Evolutionary conservation across 331 rosid species (phyloP).

Genomic region (Malus hybrid): DNA sequence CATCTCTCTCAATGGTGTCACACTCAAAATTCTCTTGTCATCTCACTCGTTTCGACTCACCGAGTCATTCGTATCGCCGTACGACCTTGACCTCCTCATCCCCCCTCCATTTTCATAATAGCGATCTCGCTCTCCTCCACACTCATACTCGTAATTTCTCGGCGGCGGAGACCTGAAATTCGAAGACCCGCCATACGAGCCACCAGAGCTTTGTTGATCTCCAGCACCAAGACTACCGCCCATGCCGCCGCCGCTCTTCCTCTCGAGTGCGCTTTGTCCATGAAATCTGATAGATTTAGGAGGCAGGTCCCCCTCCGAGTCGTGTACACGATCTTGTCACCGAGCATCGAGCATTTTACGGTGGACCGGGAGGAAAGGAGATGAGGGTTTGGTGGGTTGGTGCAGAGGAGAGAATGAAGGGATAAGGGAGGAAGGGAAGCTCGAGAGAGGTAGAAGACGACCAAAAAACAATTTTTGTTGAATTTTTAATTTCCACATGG

Average conservation of each 20-base stretch:
- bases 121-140: constrained; percentile 38
- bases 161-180: constrained; percentile 75
- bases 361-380: no score
- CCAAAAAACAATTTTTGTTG: no score
- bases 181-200: constrained; percentile 23
- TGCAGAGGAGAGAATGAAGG: no score
- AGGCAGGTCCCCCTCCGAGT: no score
- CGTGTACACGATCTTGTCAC: no score
- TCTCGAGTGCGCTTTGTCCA: constrained; percentile 8
- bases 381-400: no score
- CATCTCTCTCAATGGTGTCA: constrained; percentile 90
- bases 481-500: no score
- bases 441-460: no score
- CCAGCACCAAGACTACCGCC: not conserved
- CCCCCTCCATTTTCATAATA: constrained; percentile 38
- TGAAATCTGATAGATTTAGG: no score
- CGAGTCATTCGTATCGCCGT: constrained; percentile 65
- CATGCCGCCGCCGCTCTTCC: constrained; percentile 17
- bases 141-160: constrained; percentile 50
- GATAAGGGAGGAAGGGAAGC: no score
- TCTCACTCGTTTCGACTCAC: constrained; percentile 14
- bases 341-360: no score
- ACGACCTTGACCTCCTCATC: constrained; percentile 76
- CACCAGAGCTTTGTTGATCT: not conserved
- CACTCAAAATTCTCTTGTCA: constrained; percentile 28